phyloP scores from a whole-genome alignment of 2,329 filamentous ascomycete genomes.

The Raffaelea deltoideospora region DNA sequence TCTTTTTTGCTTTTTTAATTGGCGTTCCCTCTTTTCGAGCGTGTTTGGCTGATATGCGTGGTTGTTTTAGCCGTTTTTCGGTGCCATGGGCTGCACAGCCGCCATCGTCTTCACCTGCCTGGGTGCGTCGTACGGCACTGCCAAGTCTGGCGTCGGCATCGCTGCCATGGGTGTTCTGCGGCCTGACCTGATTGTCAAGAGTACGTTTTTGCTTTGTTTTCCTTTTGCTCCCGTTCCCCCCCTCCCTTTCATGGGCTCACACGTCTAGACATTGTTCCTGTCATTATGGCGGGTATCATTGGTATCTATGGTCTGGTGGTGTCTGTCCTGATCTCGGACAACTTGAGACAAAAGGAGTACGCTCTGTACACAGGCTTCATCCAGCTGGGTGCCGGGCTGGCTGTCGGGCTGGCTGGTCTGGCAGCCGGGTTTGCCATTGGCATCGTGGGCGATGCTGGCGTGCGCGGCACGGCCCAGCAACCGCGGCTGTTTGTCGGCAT shows the following conservation, averaged over 20 bases:
- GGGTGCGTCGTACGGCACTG: constrained; percentile 91
- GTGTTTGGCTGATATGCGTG: constrained; percentile 1
- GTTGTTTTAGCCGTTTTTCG: constrained; percentile 73
- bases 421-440: constrained; percentile 78
- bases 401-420: constrained; percentile 69
- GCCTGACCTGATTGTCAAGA: constrained; percentile 98
- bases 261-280: constrained; percentile 98
- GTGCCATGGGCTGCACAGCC: constrained; percentile 84
- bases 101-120: constrained; percentile 38
- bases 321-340: constrained; percentile 73
- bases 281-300: constrained; percentile 99
- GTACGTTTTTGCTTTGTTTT: constrained; percentile 37
- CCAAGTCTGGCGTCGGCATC: constrained; percentile 98
- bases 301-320: constrained; percentile 94
- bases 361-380: constrained; percentile 72
- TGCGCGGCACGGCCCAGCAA: constrained; percentile 72
- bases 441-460: constrained; percentile 80
- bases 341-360: constrained; percentile 51
- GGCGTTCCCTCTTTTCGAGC: no score
- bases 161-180: constrained; percentile 95
- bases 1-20: no score
- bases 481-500: constrained; percentile 87
- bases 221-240: neutral
- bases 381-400: constrained; percentile 69
- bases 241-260: no score